Base-by-base conservation (phyloP, 192 early-diverging fungal species). In the Backusella liffmaniae region DNA sequence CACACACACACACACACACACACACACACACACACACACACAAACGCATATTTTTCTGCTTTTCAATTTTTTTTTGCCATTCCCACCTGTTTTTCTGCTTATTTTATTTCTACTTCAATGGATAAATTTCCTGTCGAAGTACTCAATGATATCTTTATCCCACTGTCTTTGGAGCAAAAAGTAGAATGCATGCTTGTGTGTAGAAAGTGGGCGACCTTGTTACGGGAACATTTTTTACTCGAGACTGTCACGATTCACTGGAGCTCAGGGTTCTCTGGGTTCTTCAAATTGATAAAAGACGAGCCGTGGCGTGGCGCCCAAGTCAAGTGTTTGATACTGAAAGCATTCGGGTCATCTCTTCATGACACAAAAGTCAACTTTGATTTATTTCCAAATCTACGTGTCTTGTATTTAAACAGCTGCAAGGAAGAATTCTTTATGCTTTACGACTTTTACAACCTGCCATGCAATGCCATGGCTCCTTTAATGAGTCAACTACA, bases 311-410 rank as follows among this genome's bases (percentile, higher is more conserved):
- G 56, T 26, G 26, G 56, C 10, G 9, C 23, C 26, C 56, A 62
- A 62, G 56, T 62, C 9, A 62, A 62, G 23, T 13, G 23, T 12
- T 62, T 62, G 26, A 62, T 62, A 62, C 12, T 62, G 56, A 62
- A 62, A 29, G 21, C 56, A 13, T 62, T 62, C 12, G 23, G 23
- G 7, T 29, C 56, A 62, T 62, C 56, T 4, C 46, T 49, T n/a
- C 9, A 29, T 29, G 56, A 4, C 26, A 8, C 10, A 4, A 8
- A 62, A 26, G 10, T 62, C 56, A 62, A 29, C 56, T 62, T 62
- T 62, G 56, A 62, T 62, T 62, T 62, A 10, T 62, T 62, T 62
- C 56, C 56, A 30, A 62, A 26, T 62, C 26, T 62, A 62, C 56
- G 56, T 62, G 56, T 62, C 26, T 12, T 62, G 21, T 62, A 62